A percentile compares a stretch with the other conserved stretches of the same genome.
Evolutionary conservation across 2,329 filamentous ascomycete species (phyloP).

Genomic region (Huntiella savannae): DNA sequence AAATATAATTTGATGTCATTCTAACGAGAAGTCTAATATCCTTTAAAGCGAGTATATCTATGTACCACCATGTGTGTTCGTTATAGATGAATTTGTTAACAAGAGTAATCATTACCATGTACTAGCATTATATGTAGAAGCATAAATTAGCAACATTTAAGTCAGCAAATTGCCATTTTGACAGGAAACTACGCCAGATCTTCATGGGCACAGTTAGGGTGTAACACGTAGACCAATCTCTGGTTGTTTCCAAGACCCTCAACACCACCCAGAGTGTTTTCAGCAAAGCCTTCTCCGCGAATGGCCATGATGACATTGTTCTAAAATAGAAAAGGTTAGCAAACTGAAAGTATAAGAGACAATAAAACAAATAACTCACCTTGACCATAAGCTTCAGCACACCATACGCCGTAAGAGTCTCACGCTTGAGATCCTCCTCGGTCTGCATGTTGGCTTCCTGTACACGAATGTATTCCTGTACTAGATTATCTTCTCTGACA

Average conservation of each 20-base stretch:
- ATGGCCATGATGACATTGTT: slow-evolving; percentile 81
- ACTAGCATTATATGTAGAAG: neutral
- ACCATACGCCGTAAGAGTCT: slow-evolving; percentile 57
- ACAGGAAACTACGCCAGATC: slow-evolving; percentile 17
- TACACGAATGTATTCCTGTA: slow-evolving; percentile 84
- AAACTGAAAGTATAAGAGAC: slow-evolving; percentile 12
- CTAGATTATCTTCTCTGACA: slow-evolving; percentile 61
- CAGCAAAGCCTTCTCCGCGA: slow-evolving; percentile 37
- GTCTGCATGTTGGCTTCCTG: slow-evolving; percentile 65
- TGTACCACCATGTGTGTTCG: too few species aligned
- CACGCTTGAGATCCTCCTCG: slow-evolving; percentile 62
- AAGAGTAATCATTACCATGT: too few species aligned
- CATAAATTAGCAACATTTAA: neutral
- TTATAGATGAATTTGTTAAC: too few species aligned
- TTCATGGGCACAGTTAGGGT: slow-evolving; percentile 84
- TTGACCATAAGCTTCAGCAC: slow-evolving; percentile 93
- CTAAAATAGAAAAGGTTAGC: slow-evolving; percentile 34
- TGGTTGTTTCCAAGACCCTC: slow-evolving; percentile 15
- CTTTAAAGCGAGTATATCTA: too few species aligned
- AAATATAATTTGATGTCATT: neutral
- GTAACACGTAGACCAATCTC: slow-evolving; percentile 63
- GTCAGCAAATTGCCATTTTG: neutral
- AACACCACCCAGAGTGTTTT: slow-evolving; percentile 20
- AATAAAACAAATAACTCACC: slow-evolving; percentile 30
- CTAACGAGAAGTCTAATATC: too few species aligned